These are phyloP conservation scores for Monosporascus sp. DNA, from an alignment of 2,329 filamentous ascomycete species.

Conservation along the genomic window DNA sequence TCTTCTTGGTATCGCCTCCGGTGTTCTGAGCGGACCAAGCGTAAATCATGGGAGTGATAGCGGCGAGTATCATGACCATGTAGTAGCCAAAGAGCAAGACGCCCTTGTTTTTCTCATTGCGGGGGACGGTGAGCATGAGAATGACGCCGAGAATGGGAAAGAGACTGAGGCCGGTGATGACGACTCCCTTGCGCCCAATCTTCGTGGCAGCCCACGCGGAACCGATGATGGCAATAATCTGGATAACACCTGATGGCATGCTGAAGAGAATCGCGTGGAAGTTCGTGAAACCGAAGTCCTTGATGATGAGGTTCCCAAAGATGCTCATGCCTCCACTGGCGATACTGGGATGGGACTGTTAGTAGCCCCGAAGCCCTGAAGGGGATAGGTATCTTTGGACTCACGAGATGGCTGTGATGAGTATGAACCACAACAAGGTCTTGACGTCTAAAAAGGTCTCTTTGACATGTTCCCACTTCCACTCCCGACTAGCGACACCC, in stretches of 20 bases:
- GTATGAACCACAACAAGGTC: constrained; percentile 56
- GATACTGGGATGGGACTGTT: constrained; percentile 22
- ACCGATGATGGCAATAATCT: constrained; percentile 26
- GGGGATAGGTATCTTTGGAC: constrained; percentile 47
- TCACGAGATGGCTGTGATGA: constrained; percentile 54
- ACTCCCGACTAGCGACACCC: constrained; percentile 66
- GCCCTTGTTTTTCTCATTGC: constrained; percentile 36
- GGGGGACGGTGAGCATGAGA: constrained; percentile 43
- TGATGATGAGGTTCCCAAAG: constrained; percentile 36
- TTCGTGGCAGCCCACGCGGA: constrained; percentile 38
- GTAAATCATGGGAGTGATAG: constrained; percentile 50
- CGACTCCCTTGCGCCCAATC: constrained; percentile 37
- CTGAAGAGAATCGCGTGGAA: constrained; percentile 37
- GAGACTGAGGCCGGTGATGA: constrained; percentile 34
- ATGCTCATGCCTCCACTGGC: constrained; percentile 32
- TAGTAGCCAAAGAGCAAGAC: constrained; percentile 48
- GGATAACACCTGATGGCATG: constrained; percentile 34
- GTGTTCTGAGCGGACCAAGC: constrained; percentile 56
- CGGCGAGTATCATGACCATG: constrained; percentile 35
- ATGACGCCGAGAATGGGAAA: constrained; percentile 37
- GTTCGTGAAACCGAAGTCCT: constrained; percentile 34
- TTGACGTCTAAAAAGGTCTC: constrained; percentile 39
- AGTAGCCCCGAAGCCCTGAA: constrained; percentile 49
- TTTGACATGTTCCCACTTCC: constrained; percentile 62
- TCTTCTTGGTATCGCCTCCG: constrained; percentile 63